Evolutionary conservation across 2,329 filamentous ascomycete species (phyloP).

Genomic region (Pseudophaeomoniella oleicola): DNA sequence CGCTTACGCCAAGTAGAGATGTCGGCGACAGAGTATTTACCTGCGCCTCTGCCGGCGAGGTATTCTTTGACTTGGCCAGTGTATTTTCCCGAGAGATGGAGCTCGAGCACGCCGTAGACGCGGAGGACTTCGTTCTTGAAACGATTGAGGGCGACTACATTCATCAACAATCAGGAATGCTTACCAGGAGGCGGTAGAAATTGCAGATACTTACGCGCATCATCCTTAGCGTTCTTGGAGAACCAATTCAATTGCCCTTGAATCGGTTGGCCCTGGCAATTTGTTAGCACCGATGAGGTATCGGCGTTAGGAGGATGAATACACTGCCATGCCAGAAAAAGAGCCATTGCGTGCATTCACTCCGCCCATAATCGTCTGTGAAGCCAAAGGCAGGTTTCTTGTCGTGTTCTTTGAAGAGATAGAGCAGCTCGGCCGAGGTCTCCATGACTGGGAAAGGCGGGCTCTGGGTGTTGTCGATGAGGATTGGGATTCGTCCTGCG

Average conservation of each 20-base stretch:
- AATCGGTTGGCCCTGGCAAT: conserved; percentile 24
- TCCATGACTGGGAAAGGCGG: conserved; percentile 39
- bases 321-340: conserved; percentile 39
- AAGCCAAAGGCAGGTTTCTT: conserved; percentile 38
- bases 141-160: conserved; percentile 34
- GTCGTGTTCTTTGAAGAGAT: conserved; percentile 35
- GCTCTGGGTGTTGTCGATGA: conserved; percentile 34
- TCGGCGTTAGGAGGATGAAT: too few relatives aligned
- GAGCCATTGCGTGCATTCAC: conserved; percentile 35
- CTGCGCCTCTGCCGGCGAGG: conserved; percentile 36
- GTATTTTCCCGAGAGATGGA: conserved; percentile 37
- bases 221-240: too few relatives aligned
- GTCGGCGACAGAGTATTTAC: conserved; percentile 40
- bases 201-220: too few relatives aligned
- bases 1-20: conserved; percentile 39
- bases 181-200: too few relatives aligned
- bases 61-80: conserved; percentile 34
- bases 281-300: too few relatives aligned
- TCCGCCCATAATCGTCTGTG: conserved; percentile 34
- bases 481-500: conserved; percentile 30
- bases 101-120: conserved; percentile 39
- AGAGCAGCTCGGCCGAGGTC: conserved; percentile 37
- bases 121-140: conserved; percentile 38
- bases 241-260: conserved; percentile 37
- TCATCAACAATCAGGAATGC: too few relatives aligned